phyloP scores from a whole-genome alignment of 1,284 basidiomycete genomes.

The Prillingera fragicola region DNA sequence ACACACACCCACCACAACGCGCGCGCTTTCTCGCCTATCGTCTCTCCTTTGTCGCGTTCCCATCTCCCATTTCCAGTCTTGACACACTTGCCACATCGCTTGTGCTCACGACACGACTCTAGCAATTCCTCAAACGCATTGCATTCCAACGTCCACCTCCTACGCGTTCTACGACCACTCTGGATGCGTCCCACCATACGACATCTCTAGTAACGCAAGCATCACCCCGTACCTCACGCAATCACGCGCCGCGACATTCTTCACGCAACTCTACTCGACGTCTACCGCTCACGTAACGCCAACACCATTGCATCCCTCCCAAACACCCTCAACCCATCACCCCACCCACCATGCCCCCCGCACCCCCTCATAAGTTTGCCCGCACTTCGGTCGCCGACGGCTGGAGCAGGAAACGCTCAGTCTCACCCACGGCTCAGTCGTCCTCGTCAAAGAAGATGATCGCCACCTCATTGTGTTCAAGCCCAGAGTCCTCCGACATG shows the following conservation, averaged over 20 bases:
- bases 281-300: not conserved
- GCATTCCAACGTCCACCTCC: too few relatives aligned
- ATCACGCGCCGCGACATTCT: too few relatives aligned
- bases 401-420: constrained; percentile 40
- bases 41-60: not conserved
- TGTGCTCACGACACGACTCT: constrained; percentile 15
- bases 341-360: constrained; percentile 34
- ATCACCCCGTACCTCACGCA: too few relatives aligned
- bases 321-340: not conserved
- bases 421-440: constrained; percentile 22
- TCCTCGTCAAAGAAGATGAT: not conserved
- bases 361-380: constrained; percentile 35
- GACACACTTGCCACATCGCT: constrained; percentile 1
- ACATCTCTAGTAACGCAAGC: too few relatives aligned
- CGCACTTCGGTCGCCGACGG: constrained; percentile 40
- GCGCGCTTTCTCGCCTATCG: too few relatives aligned
- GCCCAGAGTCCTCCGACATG: not conserved
- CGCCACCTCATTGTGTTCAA: constrained; percentile 1
- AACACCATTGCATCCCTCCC: not conserved
- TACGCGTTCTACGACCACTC: too few relatives aligned
- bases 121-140: too few relatives aligned
- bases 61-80: not conserved
- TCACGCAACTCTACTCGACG: not conserved
- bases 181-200: too few relatives aligned
- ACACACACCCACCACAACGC: not conserved